Percentiles rank a stretch among this genome's conserved stretches.
phyloP scores from a whole-genome alignment of 2,329 filamentous ascomycete genomes.

The Fusarium sp. region DNA sequence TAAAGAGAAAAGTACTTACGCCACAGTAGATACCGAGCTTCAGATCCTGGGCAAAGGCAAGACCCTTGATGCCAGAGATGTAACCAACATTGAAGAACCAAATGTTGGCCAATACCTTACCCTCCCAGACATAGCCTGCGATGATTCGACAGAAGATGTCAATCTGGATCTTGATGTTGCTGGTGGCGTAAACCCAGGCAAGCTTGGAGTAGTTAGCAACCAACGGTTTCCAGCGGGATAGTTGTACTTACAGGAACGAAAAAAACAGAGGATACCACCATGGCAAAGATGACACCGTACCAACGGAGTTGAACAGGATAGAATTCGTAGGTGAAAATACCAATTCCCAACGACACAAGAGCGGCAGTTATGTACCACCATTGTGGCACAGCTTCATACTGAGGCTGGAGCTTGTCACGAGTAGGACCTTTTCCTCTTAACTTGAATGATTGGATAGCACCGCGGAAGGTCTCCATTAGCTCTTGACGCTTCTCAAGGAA shows the following conservation, averaged over 20 bases:
- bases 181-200: constrained; percentile 53
- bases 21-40: constrained; percentile 59
- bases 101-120: constrained; percentile 56
- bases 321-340: constrained; percentile 48
- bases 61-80: constrained; percentile 56
- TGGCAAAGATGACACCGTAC: constrained; percentile 49
- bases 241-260: constrained; percentile 44
- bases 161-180: constrained; percentile 58
- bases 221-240: rapidly evolving
- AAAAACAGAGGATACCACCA: constrained; percentile 47
- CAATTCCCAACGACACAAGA: constrained; percentile 42
- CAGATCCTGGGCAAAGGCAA: constrained; percentile 58
- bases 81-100: constrained; percentile 55
- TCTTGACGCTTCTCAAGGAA: constrained; percentile 48
- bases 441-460: neutral
- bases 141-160: constrained; percentile 60
- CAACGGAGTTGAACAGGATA: constrained; percentile 50
- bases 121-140: constrained; percentile 59
- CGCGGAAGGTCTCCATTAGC: constrained; percentile 26
- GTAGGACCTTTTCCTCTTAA: neutral
- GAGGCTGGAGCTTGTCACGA: constrained; percentile 18
- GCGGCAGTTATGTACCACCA: constrained; percentile 46
- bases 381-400: constrained; percentile 36
- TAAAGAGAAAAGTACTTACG: constrained; percentile 12
- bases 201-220: constrained; percentile 31